A percentile compares a stretch with the other conserved stretches of the same genome.
Conservation (phyloP, 495 filamentous ascomycete species). For the Terfezia boudieri region DNA sequence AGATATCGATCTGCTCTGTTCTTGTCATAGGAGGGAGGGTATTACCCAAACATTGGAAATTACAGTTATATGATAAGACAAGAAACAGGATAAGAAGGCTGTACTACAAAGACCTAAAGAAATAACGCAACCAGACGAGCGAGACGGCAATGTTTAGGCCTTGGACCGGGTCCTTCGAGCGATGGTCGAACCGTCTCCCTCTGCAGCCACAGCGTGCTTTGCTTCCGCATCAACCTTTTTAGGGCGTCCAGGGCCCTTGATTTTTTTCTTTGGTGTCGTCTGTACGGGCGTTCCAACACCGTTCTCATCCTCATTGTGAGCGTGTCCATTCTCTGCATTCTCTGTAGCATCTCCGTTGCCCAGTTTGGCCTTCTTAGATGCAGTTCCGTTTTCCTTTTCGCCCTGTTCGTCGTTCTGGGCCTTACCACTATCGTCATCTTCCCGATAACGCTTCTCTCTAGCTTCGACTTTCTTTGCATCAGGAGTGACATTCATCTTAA, state of each 20-base stretch:
- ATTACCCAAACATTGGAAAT: too few species aligned
- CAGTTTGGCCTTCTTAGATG: constrained; percentile 20
- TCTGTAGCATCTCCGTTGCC: constrained; percentile 7
- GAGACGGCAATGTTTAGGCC: too few species aligned
- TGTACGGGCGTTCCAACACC: constrained; percentile 1
- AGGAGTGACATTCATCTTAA: constrained; percentile 8
- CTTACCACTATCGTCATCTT: constrained; percentile 14
- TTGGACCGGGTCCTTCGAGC: too few species aligned
- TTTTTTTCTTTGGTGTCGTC: constrained; percentile 17
- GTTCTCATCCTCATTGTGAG: constrained; percentile 9
- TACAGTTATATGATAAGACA: too few species aligned
- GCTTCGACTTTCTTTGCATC: constrained; percentile 18
- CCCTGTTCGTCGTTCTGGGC: constrained; percentile 2
- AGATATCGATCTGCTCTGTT: too few species aligned
- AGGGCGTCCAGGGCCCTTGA: constrained; percentile 25
- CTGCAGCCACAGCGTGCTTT: too few species aligned
- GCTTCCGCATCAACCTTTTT: constrained; percentile 17
- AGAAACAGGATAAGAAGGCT: too few species aligned
- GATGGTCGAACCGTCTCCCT: too few species aligned
- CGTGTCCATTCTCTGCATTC: constrained; percentile 10
- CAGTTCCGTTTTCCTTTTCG: constrained; percentile 22
- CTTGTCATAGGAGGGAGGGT: too few species aligned
- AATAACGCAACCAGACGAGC: too few species aligned
- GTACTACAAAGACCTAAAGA: too few species aligned
- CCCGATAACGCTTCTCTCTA: constrained; percentile 20